A percentile compares a stretch with the other conserved stretches of the same genome.
phyloP scores from a whole-genome alignment of 805 yeast genomes.

The Suhomyces pyralidae region DNA sequence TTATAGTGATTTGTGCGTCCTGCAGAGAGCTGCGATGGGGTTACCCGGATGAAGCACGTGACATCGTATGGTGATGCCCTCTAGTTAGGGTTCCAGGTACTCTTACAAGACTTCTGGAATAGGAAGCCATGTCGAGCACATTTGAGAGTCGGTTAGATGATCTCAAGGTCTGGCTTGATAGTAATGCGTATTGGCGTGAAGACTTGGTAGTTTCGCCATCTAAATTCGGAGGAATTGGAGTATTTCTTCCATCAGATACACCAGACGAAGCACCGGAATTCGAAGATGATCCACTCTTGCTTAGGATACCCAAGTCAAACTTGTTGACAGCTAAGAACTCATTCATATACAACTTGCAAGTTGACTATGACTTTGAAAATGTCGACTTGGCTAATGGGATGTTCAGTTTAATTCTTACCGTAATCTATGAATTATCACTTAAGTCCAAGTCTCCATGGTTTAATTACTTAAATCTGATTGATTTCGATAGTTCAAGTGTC shows the following conservation, averaged over 20 bases:
- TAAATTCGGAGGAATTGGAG: conserved; percentile 66
- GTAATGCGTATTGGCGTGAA: conserved; percentile 54
- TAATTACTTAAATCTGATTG: conserved; percentile 56
- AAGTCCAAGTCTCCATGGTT: conserved; percentile 79
- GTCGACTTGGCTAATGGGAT: conserved; percentile 50
- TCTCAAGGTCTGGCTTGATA: conserved; percentile 48
- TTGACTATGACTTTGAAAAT: conserved; percentile 42
- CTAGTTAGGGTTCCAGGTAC: neutral
- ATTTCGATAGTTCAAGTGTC: conserved; percentile 29
- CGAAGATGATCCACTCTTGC: conserved; percentile 35
- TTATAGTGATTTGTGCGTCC: conserved; percentile 21
- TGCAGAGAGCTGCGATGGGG: conserved; percentile 3
- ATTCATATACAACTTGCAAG: conserved; percentile 60
- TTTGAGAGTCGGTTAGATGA: neutral
- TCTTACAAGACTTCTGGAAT: neutral
- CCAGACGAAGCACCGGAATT: conserved; percentile 32
- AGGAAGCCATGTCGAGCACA: neutral
- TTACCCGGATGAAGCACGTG: conserved; percentile 10
- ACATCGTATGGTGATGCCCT: neutral
- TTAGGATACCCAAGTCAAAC: conserved; percentile 60
- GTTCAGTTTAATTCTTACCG: conserved; percentile 63
- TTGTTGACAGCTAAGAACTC: conserved; percentile 59
- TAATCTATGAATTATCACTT: conserved; percentile 63
- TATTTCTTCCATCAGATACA: conserved; percentile 49
- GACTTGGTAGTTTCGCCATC: conserved; percentile 48